phyloP scores from a whole-genome alignment of 2,329 filamentous ascomycete genomes.

The Alternaria atra region DNA sequence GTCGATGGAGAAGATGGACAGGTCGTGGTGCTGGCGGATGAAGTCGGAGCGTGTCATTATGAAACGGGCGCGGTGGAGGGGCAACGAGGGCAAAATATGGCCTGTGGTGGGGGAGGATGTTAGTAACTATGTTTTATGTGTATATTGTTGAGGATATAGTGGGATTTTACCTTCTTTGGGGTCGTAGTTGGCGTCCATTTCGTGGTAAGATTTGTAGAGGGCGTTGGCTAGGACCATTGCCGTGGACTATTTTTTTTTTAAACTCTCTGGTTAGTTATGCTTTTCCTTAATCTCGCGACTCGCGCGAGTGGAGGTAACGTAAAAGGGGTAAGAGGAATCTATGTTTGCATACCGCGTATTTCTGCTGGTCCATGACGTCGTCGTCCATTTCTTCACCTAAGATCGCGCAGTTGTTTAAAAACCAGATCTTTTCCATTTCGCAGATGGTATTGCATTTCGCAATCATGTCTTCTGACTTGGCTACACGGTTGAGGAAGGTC shows the following conservation, averaged over 20 bases:
- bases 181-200: slow-evolving; percentile 70
- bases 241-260: slow-evolving; percentile 66
- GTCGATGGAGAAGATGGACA: slow-evolving; percentile 96
- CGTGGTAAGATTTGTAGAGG: slow-evolving; percentile 82
- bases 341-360: slow-evolving; percentile 77
- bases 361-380: slow-evolving; percentile 98
- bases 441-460: slow-evolving; percentile 77
- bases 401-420: slow-evolving; percentile 79
- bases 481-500: slow-evolving; percentile 87
- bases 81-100: slow-evolving; percentile 79
- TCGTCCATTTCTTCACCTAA: slow-evolving; percentile 85
- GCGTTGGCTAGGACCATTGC: slow-evolving; percentile 93
- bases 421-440: slow-evolving; percentile 77
- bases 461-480: slow-evolving; percentile 85
- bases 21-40: slow-evolving; percentile 88
- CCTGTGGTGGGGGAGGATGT: slow-evolving; percentile 53
- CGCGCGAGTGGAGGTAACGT: no score
- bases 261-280: neutral
- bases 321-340: neutral
- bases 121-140: no score
- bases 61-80: slow-evolving; percentile 60
- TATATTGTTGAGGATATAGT: no score
- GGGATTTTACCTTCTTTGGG: slow-evolving; percentile 47
- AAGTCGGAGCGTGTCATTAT: slow-evolving; percentile 98
- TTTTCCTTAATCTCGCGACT: no score